A percentile compares a stretch with the other conserved stretches of the same genome.
These are phyloP conservation scores for Trichosporon asahii DNA, from an alignment of 1,284 basidiomycete species.

Conservation along the genomic window DNA sequence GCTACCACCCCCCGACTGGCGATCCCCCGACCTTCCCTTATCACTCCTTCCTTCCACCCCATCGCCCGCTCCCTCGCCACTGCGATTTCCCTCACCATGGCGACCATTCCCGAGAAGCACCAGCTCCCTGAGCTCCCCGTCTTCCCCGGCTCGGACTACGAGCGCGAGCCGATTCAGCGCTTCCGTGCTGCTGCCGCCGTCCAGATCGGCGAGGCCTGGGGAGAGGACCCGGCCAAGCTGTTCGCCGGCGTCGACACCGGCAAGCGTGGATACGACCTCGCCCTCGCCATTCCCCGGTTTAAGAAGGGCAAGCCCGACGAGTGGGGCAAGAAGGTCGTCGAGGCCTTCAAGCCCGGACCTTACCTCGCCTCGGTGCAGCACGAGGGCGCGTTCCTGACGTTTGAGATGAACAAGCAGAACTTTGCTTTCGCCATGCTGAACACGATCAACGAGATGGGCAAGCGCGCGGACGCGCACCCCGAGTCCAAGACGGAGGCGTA, in stretches of 20 bases:
- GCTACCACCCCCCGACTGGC: neutral
- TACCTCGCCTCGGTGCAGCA: slow-evolving; percentile 58
- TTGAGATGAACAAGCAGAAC: slow-evolving; percentile 64
- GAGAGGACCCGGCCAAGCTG: slow-evolving; percentile 67
- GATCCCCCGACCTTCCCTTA: neutral
- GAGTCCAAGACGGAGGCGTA: slow-evolving; percentile 58
- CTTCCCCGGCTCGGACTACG: slow-evolving; percentile 67
- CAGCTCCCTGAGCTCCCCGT: slow-evolving; percentile 54
- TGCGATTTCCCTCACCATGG: neutral
- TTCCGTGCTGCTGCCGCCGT: slow-evolving; percentile 83
- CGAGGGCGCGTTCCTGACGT: slow-evolving; percentile 78
- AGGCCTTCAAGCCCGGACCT: slow-evolving; percentile 56
- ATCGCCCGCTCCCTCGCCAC: neutral
- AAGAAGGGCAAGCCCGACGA: slow-evolving; percentile 78
- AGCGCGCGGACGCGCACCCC: slow-evolving; percentile 36
- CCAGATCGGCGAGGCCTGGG: slow-evolving; percentile 66
- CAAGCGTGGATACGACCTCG: slow-evolving; percentile 89
- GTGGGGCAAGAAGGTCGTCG: slow-evolving; percentile 69
- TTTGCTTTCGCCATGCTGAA: slow-evolving; percentile 73
- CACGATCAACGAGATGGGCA: slow-evolving; percentile 72
- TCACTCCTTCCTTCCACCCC: slow-evolving; percentile 1
- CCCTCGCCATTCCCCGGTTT: slow-evolving; percentile 86
- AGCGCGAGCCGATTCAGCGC: slow-evolving; percentile 69
- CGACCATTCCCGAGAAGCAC: slow-evolving; percentile 21
- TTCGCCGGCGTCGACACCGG: slow-evolving; percentile 80